Base-by-base conservation (phyloP, 139 green algal species). In the Tetradesmus obliquus region DNA sequence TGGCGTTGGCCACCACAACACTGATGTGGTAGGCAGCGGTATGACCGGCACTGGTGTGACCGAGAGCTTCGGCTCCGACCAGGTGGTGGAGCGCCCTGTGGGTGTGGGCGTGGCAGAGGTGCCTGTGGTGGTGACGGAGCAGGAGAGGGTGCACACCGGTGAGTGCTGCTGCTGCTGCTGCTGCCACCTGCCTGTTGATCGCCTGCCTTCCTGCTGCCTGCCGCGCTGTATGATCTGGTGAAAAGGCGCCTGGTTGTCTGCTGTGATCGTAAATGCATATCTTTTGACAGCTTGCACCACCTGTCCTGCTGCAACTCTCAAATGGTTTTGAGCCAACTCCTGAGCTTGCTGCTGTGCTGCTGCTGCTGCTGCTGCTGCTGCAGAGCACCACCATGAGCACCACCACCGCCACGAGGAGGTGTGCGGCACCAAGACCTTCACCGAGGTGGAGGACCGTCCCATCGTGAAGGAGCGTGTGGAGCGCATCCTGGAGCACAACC, bases 391-490 rank as follows among this genome's bases (percentile, higher is more conserved):
- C 51, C 51, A 87, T 1, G 10, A 87, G n/a, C 76, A 83, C 76
- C 82, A 87, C 22, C 12, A 87, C 10, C 54, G 54, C 55, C 19
- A 45, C 10, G 87, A 91, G 72, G 87, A 92, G 80, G 88, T 92
- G 45, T 92, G 88, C 5, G 88, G 88, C 82, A 19, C 17, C 15
- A 82, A 92, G 60, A 88, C 79, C 22, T 92, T 92, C 58, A 83
- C 88, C 6, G 86, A 91, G 87, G 87, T 90, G 45, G 32, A 79
- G 58, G 69, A 72, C 1, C 81, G 55, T 0, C 15, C 55, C 54
- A 53, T 82, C 7, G 82, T 87, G 19, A 60, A 62, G 45, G 82
- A 87, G 55, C 19, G 82, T 10, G 82, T 87, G 82, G 82, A 87
- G 82, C n/a, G 82, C 1, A 71, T 71, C 55, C 20, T 87, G 82